Base-by-base conservation (phyloP, 345 rosid species). In the Gossypium australe region DNA sequence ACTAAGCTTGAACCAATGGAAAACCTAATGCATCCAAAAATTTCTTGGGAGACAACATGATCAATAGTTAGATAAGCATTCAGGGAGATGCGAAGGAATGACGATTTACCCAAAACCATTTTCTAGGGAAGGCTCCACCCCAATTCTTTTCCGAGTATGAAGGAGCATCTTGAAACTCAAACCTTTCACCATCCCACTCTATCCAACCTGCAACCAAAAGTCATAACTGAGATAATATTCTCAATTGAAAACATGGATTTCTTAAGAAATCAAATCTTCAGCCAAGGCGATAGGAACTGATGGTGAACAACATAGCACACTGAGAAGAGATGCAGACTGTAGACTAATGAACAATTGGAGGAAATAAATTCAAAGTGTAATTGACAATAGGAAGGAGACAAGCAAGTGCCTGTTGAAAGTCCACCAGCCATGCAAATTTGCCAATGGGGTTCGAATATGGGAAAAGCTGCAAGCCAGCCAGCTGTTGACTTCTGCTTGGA, bases 371-470 rank as follows among this genome's bases (percentile, higher is more conserved):
- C 8, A 72, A 61, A 56, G 53, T 14, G 25, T 29, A 63, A 11
- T 56, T 71, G 29, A 49, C 48, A 66, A 72, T 59, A 78, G 73
- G 55, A 56, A 78, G 66, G 74, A 70, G 53, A 81, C 17, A 43
- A 72, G 81, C 34, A 52, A 65, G 78, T 70, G 83, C 98, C 98
- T 79, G 97, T 94, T 82, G 98, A 94, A 77, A 94, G 97, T 77
- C 98, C 97, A 71, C 92, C 92, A 5, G 95, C 98, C 97, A 94
- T 89, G 90, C 98, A 92, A 77, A 91, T 78, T 88, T 94, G 98
- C 98, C 98, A 94, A 71, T 94, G 98, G 73, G 98, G 98, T 87
- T 94, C 98, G 74, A 94, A 94, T 70, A 94, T 89, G 72, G 98
- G 97, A 81, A 94, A 88, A 76, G 89, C 98, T 22, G 98, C 98